Base-by-base conservation (phyloP, 805 yeast genomes). In the Candida germanica region DNA sequence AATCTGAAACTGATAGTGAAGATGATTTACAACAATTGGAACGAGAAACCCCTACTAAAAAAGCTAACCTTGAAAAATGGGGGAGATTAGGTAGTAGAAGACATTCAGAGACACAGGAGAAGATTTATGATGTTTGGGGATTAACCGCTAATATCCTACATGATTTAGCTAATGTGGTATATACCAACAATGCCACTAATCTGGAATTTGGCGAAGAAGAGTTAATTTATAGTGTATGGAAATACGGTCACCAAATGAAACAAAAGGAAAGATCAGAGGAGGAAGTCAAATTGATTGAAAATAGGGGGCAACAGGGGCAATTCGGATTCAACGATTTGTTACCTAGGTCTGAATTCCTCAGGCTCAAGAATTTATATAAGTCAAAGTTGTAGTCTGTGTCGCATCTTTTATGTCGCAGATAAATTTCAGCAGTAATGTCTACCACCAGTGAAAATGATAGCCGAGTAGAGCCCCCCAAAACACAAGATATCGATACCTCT, bases 81-180 rank as follows among this genome's bases (percentile, higher is more conserved):
- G 73, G 73, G 11, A 51, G 60, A 33, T 42, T 56, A 30, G 73
- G 73, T 2, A 51, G 67, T 7, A 48, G 71, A 32, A 43, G 67
- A 15, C 61, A 65, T 38, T 51, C 61, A 9, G 52, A 44, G 15
- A 54, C 71, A 46, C 51, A 76, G 54, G 64, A 60, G 29, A 66
- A 71, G 37, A 71, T 79, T 25, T 77, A 83, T 50, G 84, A 83
- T 50, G 80, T 85, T 4, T 84, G 93, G 94, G 94, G 94, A 1
- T 59, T 84, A 24, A 84, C 93, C 0, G 91, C 89, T 2, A 83
- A 82, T 51, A 83, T 84, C 7, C 53, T 84, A n/a, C 84, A 76
- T 48, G 91, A 84, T 52, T 50, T 84, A 19, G 80, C 87, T 2
- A 70, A 69, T 38, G 66, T 83, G 7, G 62, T 74, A 3, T 74